Base-by-base conservation (phyloP, 2,329 filamentous ascomycete genomes). In the Scytalidium lignicola region DNA sequence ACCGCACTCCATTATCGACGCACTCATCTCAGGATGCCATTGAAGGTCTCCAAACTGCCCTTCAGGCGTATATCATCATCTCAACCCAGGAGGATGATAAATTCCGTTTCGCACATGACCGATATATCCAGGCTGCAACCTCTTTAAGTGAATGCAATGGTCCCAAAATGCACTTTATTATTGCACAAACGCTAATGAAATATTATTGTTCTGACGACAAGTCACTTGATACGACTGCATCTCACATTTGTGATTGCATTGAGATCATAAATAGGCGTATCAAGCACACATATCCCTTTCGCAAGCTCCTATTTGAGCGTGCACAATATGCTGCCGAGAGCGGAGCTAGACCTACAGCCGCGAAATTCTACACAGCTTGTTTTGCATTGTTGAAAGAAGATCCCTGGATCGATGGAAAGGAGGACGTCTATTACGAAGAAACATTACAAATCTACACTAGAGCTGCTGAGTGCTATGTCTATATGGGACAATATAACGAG, bases 21-120 rank as follows among this genome's bases (percentile, higher is more conserved):
- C 70, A 29, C 48, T 77, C 83, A 0, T 81, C 88, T 59, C 73
- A 79, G 50, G 86, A 90, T 56, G 78, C 86, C 0, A 76, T 93
- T 3, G 79, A 79, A 41, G 92, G 90, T 0, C 75, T 97, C n/a
- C 89, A 96, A 63, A 83, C 82, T 23, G 83, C 90, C 9, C 78
- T 96, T 17, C 82, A 89, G 58, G 80, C 86, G 3, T 95, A 88
- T 61, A 82, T 96, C 46, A 75, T 97, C 39, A 81, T 92, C 48
- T 80, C 88, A 1, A 88, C 86, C 18, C 88, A 93, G 54, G 83
- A 84, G 1, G 92, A 96, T 60, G 90, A 96, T 65, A 79, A 83
- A 39, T 96, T 96, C 66, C 82, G 83, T 28, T 96, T 96, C 65
- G 83, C 85, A 28, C 91, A 96, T 65, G 91, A 96, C 65, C 82